Evolutionary conservation across 768 basidiomycete genomes (phyloP), one percentile per base, ranked within the genome.

Genomic region (Suillus decipiens): DNA sequence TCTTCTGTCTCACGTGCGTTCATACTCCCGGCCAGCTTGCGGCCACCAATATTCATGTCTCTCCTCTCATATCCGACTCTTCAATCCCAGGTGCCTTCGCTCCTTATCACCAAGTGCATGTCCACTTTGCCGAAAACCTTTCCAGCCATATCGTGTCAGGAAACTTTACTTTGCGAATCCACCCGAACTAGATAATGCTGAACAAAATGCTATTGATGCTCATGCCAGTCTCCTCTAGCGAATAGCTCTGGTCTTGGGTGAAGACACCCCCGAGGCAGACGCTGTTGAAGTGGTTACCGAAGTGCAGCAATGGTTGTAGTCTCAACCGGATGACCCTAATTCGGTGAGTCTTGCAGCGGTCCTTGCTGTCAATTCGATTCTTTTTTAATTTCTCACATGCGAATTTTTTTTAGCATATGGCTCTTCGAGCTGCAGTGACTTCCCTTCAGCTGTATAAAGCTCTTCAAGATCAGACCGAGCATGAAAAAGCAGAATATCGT

Each of bases 1-100:
- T 89, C 42, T 91, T 92, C 78, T 92, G 90, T 72, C 79, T 79
- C 70, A 73, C 77, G 89, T 90, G 71, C 72, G 88, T 81, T 64
- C 37, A 50, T 41, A 33, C 50, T 60, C 63, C 63, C 63, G 64
- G 63, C 59, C 36, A 63, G 55, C 34, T 60, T 59, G 15, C 31
- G 11, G 51, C 51, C 34, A 34, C 11, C 51, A 34, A 53, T 53
- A 51, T 50, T 50, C 51, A 37, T 41, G 43, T 42, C 22, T 59
- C 51, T 62, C 39, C 54, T 61, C 53, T 53, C 61, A 60, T 66
- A 58, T 28, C 62, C 56, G 59, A 58, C 28, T 34, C 12, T 17
- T 50, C 33, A 51, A 59, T 24, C 14, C n/a, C n/a, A 89, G 87
- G 61, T 90, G 89, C 68, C 79, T 90, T 54, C 75, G 76, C 61